Evolutionary conservation across 257 asterid genomes (phyloP).

Genomic region (Fraxinus pennsylvanica): DNA sequence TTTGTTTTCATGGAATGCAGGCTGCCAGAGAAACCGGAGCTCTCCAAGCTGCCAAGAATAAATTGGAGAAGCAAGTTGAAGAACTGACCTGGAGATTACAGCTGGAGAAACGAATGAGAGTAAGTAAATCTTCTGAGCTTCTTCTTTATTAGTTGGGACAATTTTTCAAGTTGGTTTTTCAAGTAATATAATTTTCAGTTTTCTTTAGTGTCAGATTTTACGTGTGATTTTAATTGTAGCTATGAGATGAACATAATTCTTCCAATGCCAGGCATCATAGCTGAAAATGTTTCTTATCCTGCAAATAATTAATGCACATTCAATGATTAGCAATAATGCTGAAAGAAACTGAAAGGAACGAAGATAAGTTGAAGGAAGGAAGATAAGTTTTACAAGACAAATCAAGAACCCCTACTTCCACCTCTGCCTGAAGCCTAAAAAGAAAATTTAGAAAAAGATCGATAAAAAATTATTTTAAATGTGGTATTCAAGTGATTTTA

Average conservation of each 20-base stretch:
- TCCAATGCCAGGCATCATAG: neutral
- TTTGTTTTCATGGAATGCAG: conserved; percentile 36
- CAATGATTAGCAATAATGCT: neutral
- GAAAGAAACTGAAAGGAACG: neutral
- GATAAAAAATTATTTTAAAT: neutral
- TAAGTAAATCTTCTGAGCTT: conserved; percentile 35
- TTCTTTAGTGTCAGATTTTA: neutral
- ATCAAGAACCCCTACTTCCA: neutral
- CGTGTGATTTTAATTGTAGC: neutral
- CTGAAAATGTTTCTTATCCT: neutral
- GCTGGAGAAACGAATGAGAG: conserved; percentile 99
- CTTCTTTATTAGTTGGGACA: conserved; percentile 1
- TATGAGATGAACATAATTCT: neutral
- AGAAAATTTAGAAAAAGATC: neutral
- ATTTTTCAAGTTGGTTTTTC: neutral
- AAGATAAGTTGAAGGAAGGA: neutral
- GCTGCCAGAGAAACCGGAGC: conserved; percentile 99
- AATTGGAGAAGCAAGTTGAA: conserved; percentile 99
- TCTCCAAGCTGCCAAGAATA: conserved; percentile 98
- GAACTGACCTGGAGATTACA: conserved; percentile 98
- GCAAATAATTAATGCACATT: neutral
- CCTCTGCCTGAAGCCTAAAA: neutral
- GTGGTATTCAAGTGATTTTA: neutral
- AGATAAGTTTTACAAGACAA: neutral
- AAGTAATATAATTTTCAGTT: neutral